Evolutionary conservation across 495 filamentous ascomycete species (phyloP).

Genomic region (Xylaria cubensis): DNA sequence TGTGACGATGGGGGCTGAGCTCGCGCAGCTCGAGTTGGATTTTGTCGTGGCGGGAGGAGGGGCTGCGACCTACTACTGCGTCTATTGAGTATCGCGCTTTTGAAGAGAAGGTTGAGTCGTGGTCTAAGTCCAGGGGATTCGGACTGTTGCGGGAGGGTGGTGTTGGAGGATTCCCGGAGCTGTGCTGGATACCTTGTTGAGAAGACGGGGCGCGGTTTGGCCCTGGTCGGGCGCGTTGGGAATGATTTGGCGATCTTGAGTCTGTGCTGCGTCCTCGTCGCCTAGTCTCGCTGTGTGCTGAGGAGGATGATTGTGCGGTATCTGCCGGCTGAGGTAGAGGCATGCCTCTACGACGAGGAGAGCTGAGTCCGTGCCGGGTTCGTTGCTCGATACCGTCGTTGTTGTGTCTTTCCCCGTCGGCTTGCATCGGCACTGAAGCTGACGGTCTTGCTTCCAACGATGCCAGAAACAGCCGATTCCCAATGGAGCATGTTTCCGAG

Average conservation of each 20-base stretch:
- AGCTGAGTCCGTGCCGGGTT: background rate
- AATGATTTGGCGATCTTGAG: background rate
- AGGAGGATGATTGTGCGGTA: no score
- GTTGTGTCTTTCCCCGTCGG: background rate
- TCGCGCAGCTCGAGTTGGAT: background rate
- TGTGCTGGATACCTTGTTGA: background rate
- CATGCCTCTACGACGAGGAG: background rate
- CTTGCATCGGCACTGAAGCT: background rate
- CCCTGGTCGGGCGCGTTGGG: background rate
- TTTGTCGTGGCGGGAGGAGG: background rate
- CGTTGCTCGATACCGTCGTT: background rate
- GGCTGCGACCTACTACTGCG: background rate
- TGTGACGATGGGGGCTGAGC: background rate
- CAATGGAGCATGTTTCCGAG: background rate
- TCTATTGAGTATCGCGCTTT: background rate
- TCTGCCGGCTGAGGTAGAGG: background rate
- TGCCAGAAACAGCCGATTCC: background rate
- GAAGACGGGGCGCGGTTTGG: background rate
- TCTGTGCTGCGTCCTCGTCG: background rate
- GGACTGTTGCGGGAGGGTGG: background rate
- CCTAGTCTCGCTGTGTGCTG: no score
- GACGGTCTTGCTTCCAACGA: background rate
- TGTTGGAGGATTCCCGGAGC: background rate
- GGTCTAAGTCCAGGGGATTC: no score
- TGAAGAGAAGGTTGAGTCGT: background rate